These are phyloP conservation scores for Parmelia sp. DNA, from an alignment of 495 filamentous ascomycete species.

Conservation along the genomic window DNA sequence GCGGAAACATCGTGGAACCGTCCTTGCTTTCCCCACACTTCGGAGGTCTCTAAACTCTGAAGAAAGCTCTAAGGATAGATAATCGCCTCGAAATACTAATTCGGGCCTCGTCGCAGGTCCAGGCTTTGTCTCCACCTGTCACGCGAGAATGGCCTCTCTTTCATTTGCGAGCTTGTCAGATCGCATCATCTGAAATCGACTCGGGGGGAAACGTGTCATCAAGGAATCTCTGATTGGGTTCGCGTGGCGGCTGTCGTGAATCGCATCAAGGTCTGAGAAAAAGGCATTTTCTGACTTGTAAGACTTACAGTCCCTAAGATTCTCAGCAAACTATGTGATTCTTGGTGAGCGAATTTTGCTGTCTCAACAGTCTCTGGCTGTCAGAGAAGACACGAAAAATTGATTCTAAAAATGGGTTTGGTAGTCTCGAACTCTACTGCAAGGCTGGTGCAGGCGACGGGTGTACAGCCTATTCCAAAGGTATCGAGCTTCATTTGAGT, in stretches of 20 bases:
- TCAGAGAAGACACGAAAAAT: background rate
- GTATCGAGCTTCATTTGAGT: background rate
- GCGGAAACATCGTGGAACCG: background rate
- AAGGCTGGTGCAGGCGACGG: background rate
- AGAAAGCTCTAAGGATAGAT: background rate
- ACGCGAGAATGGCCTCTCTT: background rate
- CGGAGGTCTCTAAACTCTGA: constrained; percentile 4
- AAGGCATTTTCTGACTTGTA: constrained; percentile 2
- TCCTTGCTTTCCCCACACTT: constrained; percentile 10
- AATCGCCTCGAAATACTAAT: constrained; percentile 3
- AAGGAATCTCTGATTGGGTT: constrained; percentile 11
- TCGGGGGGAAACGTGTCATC: constrained; percentile 1
- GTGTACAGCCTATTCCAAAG: background rate
- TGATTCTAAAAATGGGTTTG: background rate
- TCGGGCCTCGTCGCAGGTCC: background rate
- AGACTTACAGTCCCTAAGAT: constrained; percentile 1
- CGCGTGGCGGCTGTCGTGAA: constrained; percentile 18
- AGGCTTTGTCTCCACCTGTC: background rate
- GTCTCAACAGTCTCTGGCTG: background rate
- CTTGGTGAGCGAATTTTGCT: constrained; percentile 11
- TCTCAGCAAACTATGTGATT: background rate
- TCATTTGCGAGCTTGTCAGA: constrained; percentile 13
- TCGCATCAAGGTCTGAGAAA: constrained; percentile 11
- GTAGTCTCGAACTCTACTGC: background rate
- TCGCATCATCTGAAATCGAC: background rate